Base-by-base conservation (phyloP, 2,329 filamentous ascomycete genomes). In the Ophiostoma pallidulum region DNA sequence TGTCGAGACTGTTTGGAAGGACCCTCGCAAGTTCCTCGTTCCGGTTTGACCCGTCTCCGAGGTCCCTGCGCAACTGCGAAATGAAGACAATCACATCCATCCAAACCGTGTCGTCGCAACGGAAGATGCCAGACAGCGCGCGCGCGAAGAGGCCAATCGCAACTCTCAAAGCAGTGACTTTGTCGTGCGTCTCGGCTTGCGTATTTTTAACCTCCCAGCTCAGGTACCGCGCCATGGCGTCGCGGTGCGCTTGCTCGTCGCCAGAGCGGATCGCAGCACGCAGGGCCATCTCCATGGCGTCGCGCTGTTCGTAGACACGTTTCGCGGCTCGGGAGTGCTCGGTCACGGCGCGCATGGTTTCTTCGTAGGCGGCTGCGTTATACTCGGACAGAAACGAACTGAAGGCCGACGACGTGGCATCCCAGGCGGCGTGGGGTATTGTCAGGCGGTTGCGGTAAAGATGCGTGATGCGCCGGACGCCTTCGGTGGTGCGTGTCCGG, bases 51-150 rank as follows among this genome's bases (percentile, higher is more conserved):
- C 63, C 71, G 53, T 55, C 51, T 45, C 54, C 61, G 39, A 60
- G 45, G 4, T 60, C 59, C n/a, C 56, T 53, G 42, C 71, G 68
- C 46, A 71, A 61, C 14, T 69, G 74, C n/a, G 70, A 73, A 41
- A 92, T 67, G 54, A 88, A 89, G 51, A 88, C 84, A 24, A 87
- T 70, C 57, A 89, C 87, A 55, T 94, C 88, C 59, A 84, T 80
- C 91, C 91, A 97, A 37, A 85, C 74, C 13, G 75, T 71, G 32
- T 88, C 77, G 56, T 91, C 82, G 1, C 80, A 79, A 3, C 85
- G 79, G 50, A 94, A 85, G 33, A 82, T 69, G 32, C 74, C 62
- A 69, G 77, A 65, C 41, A 91, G 73, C 18, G 87, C 89, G 50
- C 91, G 80, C 57, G 88, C 81, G 60, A 86, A 95, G 1, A 96